These are phyloP conservation scores for Cutaneotrichosporon sp. DNA, from an alignment of 1,284 basidiomycete genomes.

Conservation along the genomic window DNA sequence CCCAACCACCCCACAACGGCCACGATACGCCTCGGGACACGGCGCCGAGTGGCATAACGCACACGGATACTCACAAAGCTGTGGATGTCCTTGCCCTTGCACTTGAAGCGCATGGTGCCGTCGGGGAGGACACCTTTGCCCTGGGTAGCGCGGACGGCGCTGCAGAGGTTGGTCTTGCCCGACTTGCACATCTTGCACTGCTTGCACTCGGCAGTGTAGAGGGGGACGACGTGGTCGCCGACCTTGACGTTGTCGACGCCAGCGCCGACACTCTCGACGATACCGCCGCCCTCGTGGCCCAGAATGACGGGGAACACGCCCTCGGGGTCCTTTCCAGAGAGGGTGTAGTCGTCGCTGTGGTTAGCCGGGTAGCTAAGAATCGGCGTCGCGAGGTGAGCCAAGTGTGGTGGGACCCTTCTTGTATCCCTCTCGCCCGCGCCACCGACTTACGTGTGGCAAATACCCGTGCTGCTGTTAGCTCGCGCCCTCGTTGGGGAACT, in stretches of 20 bases:
- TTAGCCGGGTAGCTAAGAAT: too few species aligned
- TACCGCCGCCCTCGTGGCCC: slow-evolving; percentile 65
- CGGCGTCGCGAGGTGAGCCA: too few species aligned
- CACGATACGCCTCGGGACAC: too few species aligned
- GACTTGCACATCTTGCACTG: slow-evolving; percentile 99
- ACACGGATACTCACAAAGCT: slow-evolving; percentile 87
- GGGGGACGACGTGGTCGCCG: slow-evolving; percentile 89
- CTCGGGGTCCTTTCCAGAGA: slow-evolving; percentile 94
- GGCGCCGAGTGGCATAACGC: too few species aligned
- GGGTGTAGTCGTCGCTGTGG: slow-evolving; percentile 89
- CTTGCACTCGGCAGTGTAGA: slow-evolving; percentile 92
- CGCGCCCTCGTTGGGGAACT: slow-evolving; percentile 19
- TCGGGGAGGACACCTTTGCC: slow-evolving; percentile 98
- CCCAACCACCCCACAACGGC: not conserved
- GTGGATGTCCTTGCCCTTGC: slow-evolving; percentile 78
- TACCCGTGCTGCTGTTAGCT: slow-evolving; percentile 56
- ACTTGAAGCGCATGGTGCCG: slow-evolving; percentile 81
- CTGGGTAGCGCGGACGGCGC: slow-evolving; percentile 85
- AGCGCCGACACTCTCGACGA: slow-evolving; percentile 87
- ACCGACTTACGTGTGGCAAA: slow-evolving; percentile 76
- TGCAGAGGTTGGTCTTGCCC: slow-evolving; percentile 96
- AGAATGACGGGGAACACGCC: slow-evolving; percentile 93
- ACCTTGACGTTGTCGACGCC: slow-evolving; percentile 80
- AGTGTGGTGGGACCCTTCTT: too few species aligned
- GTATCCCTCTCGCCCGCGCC: too few species aligned